Evolutionary conservation across 345 rosid species (phyloP).

Genomic region (Draba incana): DNA sequence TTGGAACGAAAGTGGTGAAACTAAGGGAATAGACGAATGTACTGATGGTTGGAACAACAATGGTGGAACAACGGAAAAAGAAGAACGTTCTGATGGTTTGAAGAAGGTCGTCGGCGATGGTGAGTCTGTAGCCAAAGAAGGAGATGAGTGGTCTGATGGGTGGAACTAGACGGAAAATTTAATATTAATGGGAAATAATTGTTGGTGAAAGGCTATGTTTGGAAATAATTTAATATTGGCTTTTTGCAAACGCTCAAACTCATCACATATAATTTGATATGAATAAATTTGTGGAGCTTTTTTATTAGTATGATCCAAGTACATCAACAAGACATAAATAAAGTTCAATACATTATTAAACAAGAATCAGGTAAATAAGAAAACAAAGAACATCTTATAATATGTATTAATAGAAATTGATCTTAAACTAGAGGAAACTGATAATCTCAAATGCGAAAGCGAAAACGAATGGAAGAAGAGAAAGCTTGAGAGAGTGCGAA

Average conservation of each 20-base stretch:
- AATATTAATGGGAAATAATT: neutral
- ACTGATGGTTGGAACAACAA: conserved; percentile 51
- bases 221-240: too few relatives aligned
- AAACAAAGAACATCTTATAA: neutral
- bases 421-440: conserved; percentile 29
- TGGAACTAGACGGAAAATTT: conserved; percentile 48
- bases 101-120: too few relatives aligned
- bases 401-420: neutral
- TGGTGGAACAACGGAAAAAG: conserved; percentile 40
- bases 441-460: conserved; percentile 46
- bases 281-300: neutral
- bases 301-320: conserved; percentile 6
- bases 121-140: conserved; percentile 19
- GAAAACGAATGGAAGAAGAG: conserved; percentile 48
- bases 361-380: neutral
- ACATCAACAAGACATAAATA: conserved; percentile 1
- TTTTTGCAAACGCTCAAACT: neutral
- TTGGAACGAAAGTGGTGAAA: conserved; percentile 7
- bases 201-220: conserved; percentile 5
- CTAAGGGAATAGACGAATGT: conserved; percentile 57
- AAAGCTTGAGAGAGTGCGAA: conserved; percentile 54
- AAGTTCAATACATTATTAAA: neutral
- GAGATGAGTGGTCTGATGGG: conserved; percentile 42
- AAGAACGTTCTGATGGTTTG: conserved; percentile 65
- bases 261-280: neutral